A percentile compares a stretch with the other conserved stretches of the same genome.
These are phyloP conservation scores for Brassica carinata DNA, from an alignment of 345 rosid species.

Conservation along the genomic window DNA sequence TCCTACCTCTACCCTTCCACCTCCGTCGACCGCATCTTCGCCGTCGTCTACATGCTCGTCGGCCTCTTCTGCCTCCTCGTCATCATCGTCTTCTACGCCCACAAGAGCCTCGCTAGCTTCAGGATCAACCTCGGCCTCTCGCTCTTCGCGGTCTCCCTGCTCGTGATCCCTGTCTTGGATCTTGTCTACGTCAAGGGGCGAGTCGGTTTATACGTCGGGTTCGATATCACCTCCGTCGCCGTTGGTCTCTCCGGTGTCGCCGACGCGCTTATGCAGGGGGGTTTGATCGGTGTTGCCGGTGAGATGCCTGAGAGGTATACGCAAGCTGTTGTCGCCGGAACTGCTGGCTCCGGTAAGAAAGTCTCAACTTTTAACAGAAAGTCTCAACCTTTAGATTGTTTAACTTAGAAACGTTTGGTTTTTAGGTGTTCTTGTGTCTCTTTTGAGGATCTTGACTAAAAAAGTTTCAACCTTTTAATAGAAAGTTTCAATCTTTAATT, in stretches of 20 bases:
- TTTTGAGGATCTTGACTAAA: too few species aligned
- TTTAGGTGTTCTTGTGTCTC: too few species aligned
- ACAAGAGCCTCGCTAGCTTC: conserved; percentile 63
- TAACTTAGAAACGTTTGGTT: too few species aligned
- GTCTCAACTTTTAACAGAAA: not conserved
- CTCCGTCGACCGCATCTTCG: conserved; percentile 87
- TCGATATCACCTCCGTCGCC: conserved; percentile 61
- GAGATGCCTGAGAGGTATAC: conserved; percentile 90
- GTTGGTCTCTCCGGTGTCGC: conserved; percentile 66
- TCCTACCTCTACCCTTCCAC: conserved; percentile 83
- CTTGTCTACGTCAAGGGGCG: conserved; percentile 69
- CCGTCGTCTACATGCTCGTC: conserved; percentile 74
- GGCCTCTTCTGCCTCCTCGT: conserved; percentile 63
- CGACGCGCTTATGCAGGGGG: conserved; percentile 91
- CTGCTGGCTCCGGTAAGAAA: conserved; percentile 86
- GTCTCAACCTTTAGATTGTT: not conserved
- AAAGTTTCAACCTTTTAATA: not conserved
- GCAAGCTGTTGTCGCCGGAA: conserved; percentile 96
- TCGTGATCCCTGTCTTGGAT: conserved; percentile 81
- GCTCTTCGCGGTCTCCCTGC: conserved; percentile 58
- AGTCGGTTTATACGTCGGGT: conserved; percentile 73
- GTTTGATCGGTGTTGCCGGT: conserved; percentile 86
- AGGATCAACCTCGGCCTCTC: conserved; percentile 79
- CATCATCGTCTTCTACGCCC: conserved; percentile 63
- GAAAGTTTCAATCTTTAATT: not conserved